Evolutionary conservation across 2,329 filamentous ascomycete species (phyloP), one percentile per base, ranked within the genome.

Genomic region (Exophiala dermatitidis): DNA sequence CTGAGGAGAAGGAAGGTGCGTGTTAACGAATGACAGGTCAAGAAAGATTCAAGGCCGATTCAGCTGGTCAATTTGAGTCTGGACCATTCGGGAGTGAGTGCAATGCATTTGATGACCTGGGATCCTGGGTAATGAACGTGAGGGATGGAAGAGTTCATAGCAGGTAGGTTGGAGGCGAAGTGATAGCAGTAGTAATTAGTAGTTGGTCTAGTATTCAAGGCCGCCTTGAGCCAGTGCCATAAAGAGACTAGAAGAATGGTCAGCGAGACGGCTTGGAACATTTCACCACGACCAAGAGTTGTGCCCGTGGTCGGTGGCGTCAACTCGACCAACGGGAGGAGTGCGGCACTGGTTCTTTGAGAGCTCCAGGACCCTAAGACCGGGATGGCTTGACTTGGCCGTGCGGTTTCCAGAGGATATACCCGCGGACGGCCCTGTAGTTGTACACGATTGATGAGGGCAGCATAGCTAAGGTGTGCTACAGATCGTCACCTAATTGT

Each of bases 71-170:
- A 47, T 57, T 54, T 32, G 5, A 33, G 47, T 56, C 38, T 43
- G 19, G 38, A 43, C 53, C 36, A 46, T 26, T 44, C 37, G 30
- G 40, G 38, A 49, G 19, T 19, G 19, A 19, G 19, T 32, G 19
- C 40, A 46, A 45, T 52, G 31, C 46, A 31, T 41, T 42, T 47
- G 33, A 42, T 19, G 38, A 3, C 8, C 32, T 47, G 28, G 31
- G 37, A 19, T 26, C 38, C 30, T 37, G 42, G 29, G 31, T 51
- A 57, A 57, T 45, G 55, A 57, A 46, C 46, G 55, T 57, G 48
- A 57, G 31, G 47, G 45, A 30, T 19, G 36, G 45, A 38, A 32
- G 42, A 37, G 36, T 42, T 37, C 19, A 12, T 12, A 31, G 50
- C 37, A 48, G 43, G 48, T 44, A 48, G 43, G 38, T 40, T 31